A percentile compares a stretch with the other conserved stretches of the same genome.
phyloP scores from a whole-genome alignment of 2,329 filamentous ascomycete genomes.

The Acarospora socialis region DNA sequence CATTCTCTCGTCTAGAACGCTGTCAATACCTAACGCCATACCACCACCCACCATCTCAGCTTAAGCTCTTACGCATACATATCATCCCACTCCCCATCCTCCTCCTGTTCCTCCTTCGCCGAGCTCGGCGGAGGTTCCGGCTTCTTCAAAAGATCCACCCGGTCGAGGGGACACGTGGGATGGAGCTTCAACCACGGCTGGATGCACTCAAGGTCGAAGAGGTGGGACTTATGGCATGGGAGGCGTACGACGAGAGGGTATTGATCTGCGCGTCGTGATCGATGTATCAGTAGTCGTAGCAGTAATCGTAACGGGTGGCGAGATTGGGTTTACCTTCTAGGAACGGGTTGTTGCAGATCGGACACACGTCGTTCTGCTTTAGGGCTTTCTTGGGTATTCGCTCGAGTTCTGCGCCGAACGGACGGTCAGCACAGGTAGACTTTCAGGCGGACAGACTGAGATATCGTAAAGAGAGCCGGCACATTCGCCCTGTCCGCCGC shows the following conservation, averaged over 20 bases:
- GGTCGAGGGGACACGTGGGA: conserved; percentile 49
- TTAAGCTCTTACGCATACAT: conserved; percentile 12
- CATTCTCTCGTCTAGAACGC: too few species aligned
- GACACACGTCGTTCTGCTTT: conserved; percentile 39
- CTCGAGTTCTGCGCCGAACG: conserved; percentile 33
- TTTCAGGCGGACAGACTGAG: too few species aligned
- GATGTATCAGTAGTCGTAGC: too few species aligned
- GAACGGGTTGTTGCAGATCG: conserved; percentile 47
- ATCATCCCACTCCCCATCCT: conserved; percentile 37
- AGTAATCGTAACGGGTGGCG: neutral
- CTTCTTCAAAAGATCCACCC: conserved; percentile 44
- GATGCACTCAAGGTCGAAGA: conserved; percentile 53
- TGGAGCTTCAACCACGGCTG: conserved; percentile 50
- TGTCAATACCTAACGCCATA: too few species aligned
- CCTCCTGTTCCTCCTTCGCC: conserved; percentile 35
- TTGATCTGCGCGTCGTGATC: conserved; percentile 6
- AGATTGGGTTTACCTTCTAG: conserved; percentile 34
- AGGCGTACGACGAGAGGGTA: conserved; percentile 51
- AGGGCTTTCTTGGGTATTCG: conserved; percentile 42
- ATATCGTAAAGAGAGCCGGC: neutral
- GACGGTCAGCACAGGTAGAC: neutral
- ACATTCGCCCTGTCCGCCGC: neutral
- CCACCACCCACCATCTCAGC: too few species aligned
- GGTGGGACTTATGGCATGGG: conserved; percentile 46
- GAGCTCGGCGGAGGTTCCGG: conserved; percentile 20